Evolutionary conservation across 2,329 filamentous ascomycete genomes (phyloP), one percentile per base, ranked within the genome.

Genomic region (Monosporascus sp.): DNA sequence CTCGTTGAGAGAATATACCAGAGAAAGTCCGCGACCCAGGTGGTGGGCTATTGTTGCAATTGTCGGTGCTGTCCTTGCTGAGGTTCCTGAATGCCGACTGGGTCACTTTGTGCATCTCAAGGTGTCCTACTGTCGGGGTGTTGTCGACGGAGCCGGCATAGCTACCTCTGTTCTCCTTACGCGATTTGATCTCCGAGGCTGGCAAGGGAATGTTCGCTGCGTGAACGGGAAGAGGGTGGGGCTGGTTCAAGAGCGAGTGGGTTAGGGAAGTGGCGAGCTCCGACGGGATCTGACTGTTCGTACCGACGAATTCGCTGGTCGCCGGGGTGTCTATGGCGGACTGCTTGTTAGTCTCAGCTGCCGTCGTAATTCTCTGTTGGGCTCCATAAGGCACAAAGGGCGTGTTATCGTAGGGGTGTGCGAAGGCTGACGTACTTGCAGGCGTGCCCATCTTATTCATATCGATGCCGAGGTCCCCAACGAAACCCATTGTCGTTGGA

Each of bases 201-300:
- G 72, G 69, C 1, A 65, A 54, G 3, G 60, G 54, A 44, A 66
- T 62, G n/a, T 58, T 61, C 17, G 67, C 57, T 9, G 66, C 60
- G 15, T 68, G 68, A 5, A 67, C 54, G 3, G 72, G 67, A 3
- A 74, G 60, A 0, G 74, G 70, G 31, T 71, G 64, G 11, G 76
- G 73, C 50, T 80, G 77, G 48, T 77, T 78, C 27, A 80, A 66
- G 39, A 81, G 63, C 0, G 77, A 78, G 51, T 74, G 70, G 0
- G 75, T 75, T 50, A 80, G 65, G n/a, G 73, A 70, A 6, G 69
- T 68, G 5, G 74, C 70, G 5, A 78, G 62, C 36, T 74, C 72
- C 2, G 67, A 52, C 1, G 69, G 66, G 9, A 74, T 67, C 31
- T 58, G 58, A 17, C 59, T 50, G 39, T 63, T 58, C 3, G 60